These are phyloP conservation scores for Grifola frondosa DNA, from an alignment of 1,284 basidiomycete genomes.

Conservation along the genomic window DNA sequence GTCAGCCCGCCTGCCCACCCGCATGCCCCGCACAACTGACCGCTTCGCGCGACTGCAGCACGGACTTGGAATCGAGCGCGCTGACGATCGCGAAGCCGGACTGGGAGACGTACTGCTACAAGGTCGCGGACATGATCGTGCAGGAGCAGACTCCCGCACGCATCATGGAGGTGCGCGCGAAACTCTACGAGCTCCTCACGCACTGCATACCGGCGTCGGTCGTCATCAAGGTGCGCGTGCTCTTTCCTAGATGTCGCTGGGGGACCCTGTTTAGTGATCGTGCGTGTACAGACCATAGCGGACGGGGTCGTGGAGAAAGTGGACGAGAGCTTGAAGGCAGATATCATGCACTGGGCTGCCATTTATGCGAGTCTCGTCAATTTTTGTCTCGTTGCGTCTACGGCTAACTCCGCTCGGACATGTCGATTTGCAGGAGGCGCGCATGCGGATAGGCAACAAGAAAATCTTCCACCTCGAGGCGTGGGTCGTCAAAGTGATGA, in stretches of 20 bases:
- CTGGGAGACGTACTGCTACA: constrained; percentile 97
- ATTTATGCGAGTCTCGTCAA: constrained; percentile 71
- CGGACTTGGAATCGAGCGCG: constrained; percentile 67
- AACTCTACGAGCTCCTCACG: constrained; percentile 93
- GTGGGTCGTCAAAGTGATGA: constrained; percentile 88
- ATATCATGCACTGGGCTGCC: constrained; percentile 96
- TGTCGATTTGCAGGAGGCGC: constrained; percentile 66
- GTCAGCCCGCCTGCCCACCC: constrained; percentile 31
- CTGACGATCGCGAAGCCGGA: constrained; percentile 91
- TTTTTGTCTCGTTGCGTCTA: not conserved
- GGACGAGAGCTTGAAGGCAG: constrained; percentile 85
- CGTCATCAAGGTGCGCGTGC: constrained; percentile 73
- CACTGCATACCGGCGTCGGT: constrained; percentile 98
- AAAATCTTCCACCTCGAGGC: constrained; percentile 96
- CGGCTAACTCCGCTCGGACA: too few relatives aligned
- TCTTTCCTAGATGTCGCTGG: not conserved
- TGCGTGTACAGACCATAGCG: constrained; percentile 72
- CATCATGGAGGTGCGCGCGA: constrained; percentile 89
- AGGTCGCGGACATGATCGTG: constrained; percentile 93
- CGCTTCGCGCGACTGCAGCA: constrained; percentile 34
- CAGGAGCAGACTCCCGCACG: constrained; percentile 89
- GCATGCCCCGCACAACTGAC: not conserved
- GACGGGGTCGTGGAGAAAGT: constrained; percentile 85
- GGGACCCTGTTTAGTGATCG: constrained; percentile 4
- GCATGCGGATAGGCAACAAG: constrained; percentile 88